Conservation (phyloP, 1,284 basidiomycete genomes). For the Fomes fomentarius region DNA sequence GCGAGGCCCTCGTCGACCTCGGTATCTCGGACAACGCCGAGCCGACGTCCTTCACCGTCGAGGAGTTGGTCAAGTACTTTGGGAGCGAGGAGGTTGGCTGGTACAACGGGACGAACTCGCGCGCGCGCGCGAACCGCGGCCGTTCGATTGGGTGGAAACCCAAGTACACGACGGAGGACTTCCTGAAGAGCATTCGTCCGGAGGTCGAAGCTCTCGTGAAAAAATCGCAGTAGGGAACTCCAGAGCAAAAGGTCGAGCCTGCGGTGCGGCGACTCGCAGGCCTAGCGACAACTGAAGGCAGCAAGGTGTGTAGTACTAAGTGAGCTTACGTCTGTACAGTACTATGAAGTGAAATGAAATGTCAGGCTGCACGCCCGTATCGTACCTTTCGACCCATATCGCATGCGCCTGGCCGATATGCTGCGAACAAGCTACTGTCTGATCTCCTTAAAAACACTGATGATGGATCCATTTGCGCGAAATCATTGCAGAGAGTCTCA, state of each 20-base stretch:
- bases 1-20: constrained; percentile 34
- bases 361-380: too few relatives aligned
- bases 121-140: constrained; percentile 41
- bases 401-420: too few relatives aligned
- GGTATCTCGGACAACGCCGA: constrained; percentile 25
- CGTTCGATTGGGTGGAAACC: constrained; percentile 43
- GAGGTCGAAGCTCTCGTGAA: constrained; percentile 8
- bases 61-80: constrained; percentile 31
- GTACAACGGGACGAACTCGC: constrained; percentile 46
- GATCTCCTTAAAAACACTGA: too few relatives aligned
- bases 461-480: too few relatives aligned
- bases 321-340: too few relatives aligned
- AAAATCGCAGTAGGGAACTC: constrained; percentile 24
- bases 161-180: constrained; percentile 28
- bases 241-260: neutral
- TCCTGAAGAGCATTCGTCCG: constrained; percentile 6
- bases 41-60: constrained; percentile 30
- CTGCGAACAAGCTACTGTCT: too few relatives aligned
- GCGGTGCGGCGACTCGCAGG: too few relatives aligned
- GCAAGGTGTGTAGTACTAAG: too few relatives aligned
- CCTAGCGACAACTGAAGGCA: too few relatives aligned
- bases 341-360: too few relatives aligned
- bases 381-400: too few relatives aligned
- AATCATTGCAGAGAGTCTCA: too few relatives aligned
- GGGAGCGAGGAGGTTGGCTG: constrained; percentile 32